These are phyloP conservation scores for Penicillium odoratum DNA, from an alignment of 495 filamentous ascomycete genomes.

Conservation along the genomic window DNA sequence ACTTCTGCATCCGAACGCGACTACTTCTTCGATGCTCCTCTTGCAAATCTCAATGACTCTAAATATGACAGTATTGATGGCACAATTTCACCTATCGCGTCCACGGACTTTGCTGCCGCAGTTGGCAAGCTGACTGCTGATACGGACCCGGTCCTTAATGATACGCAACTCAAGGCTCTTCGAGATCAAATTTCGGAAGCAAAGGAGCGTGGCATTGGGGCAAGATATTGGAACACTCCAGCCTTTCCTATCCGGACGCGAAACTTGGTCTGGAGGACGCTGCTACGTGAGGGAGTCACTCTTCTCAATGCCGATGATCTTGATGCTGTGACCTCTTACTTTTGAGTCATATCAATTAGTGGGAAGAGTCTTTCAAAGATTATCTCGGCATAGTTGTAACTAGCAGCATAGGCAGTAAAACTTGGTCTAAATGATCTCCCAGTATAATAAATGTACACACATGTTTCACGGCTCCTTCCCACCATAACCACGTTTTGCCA, in stretches of 20 bases:
- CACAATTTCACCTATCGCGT: constrained; percentile 53
- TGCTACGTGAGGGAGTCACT: constrained; percentile 67
- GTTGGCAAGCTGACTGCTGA: constrained; percentile 42
- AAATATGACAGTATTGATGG: constrained; percentile 44
- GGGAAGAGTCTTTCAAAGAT: not conserved
- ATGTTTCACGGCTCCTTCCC: not conserved
- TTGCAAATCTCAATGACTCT: constrained; percentile 45
- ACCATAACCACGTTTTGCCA: no score
- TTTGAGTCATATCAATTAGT: constrained; percentile 15
- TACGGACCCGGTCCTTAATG: constrained; percentile 31
- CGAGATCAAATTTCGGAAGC: constrained; percentile 62
- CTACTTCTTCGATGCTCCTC: constrained; percentile 64
- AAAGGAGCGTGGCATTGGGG: constrained; percentile 60
- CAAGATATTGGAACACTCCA: constrained; percentile 74
- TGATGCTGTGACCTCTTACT: constrained; percentile 48
- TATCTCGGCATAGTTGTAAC: not conserved
- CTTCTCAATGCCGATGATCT: constrained; percentile 81
- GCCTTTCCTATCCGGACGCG: constrained; percentile 63
- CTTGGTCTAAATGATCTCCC: not conserved
- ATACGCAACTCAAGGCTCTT: constrained; percentile 58
- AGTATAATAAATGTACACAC: not conserved
- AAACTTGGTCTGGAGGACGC: constrained; percentile 66
- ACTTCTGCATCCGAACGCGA: constrained; percentile 50
- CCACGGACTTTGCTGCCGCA: constrained; percentile 40
- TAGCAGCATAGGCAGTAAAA: not conserved